A percentile compares a stretch with the other conserved stretches of the same genome.
These are phyloP conservation scores for Batkoa obscura DNA, from an alignment of 371 early-diverging fungal species.

Conservation along the genomic window DNA sequence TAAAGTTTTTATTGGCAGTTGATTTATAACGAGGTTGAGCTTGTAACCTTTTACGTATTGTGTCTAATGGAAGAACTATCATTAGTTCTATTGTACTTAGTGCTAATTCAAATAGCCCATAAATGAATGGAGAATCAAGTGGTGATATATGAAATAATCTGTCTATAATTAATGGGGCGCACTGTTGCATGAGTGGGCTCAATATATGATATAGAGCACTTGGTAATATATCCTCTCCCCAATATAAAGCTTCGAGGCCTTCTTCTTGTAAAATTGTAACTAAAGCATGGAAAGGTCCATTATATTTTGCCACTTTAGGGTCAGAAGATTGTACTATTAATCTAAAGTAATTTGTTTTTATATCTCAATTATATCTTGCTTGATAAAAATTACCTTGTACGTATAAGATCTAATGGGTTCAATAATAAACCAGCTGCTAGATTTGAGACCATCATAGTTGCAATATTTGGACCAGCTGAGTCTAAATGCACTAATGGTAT, in stretches of 20 bases:
- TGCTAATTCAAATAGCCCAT: conserved; percentile 37
- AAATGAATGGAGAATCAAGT: conserved; percentile 39
- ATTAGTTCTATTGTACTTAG: conserved; percentile 40
- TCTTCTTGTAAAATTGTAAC: conserved; percentile 52
- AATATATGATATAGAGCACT: conserved; percentile 55
- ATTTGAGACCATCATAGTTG: conserved; percentile 45
- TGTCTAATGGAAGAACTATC: conserved; percentile 71
- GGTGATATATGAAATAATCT: conserved; percentile 36
- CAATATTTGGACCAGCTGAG: conserved; percentile 31
- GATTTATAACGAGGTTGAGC: no score
- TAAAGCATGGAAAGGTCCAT: conserved; percentile 43
- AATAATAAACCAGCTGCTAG: conserved; percentile 41
- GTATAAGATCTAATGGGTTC: conserved; percentile 55
- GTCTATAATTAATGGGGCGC: conserved; percentile 45
- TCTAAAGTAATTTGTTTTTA: conserved; percentile 11
- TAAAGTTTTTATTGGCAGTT: conserved; percentile 4
- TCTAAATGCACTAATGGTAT: conserved; percentile 47
- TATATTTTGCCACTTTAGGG: conserved; percentile 48
- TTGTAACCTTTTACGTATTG: conserved; percentile 62
- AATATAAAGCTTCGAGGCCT: conserved; percentile 56
- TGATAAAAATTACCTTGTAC: conserved; percentile 29
- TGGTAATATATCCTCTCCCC: conserved; percentile 42
- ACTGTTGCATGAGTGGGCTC: conserved; percentile 44
- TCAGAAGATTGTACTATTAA: conserved; percentile 49
- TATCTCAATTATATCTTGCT: not conserved